Percentiles rank a stretch among this genome's conserved stretches.
phyloP scores from a whole-genome alignment of 2,329 filamentous ascomycete genomes.

The Cadophora sp. region DNA sequence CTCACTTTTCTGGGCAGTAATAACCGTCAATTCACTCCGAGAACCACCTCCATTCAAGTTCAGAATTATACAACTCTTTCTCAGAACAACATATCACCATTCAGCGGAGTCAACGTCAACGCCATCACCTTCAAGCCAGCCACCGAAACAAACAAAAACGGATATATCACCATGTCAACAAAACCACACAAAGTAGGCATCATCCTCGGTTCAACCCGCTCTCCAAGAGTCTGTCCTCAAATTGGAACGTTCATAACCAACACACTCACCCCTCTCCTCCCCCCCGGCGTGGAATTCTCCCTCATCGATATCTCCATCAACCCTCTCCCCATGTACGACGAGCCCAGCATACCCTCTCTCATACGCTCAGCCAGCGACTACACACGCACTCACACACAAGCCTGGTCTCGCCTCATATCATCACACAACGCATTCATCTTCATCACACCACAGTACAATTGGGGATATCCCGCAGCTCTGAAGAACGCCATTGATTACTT shows the following conservation, averaged over 20 bases:
- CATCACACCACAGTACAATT: conserved; percentile 54
- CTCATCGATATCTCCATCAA: conserved; percentile 49
- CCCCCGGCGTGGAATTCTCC: conserved; percentile 36
- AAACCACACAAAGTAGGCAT: conserved; percentile 41
- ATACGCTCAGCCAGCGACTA: conserved; percentile 43
- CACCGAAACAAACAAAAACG: too few relatives aligned
- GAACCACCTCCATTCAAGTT: too few relatives aligned
- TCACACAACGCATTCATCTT: conserved; percentile 50
- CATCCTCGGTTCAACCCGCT: conserved; percentile 47
- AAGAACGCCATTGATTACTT: conserved; percentile 58
- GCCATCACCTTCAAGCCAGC: too few relatives aligned
- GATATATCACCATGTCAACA: not conserved
- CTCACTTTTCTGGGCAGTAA: too few relatives aligned
- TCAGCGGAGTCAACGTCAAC: too few relatives aligned
- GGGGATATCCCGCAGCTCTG: conserved; percentile 51
- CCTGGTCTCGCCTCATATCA: conserved; percentile 48
- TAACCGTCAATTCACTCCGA: too few relatives aligned
- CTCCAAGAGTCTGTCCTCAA: conserved; percentile 47
- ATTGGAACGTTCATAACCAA: conserved; percentile 46
- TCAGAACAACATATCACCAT: too few relatives aligned
- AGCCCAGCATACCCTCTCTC: conserved; percentile 48
- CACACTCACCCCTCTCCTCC: conserved; percentile 33
- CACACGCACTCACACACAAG: conserved; percentile 46
- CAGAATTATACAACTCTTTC: too few relatives aligned
- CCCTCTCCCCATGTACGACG: conserved; percentile 53